Evolutionary conservation across 768 basidiomycete species (phyloP), one percentile per base, ranked within the genome.

Genomic region (Artomyces pyxidatus): DNA sequence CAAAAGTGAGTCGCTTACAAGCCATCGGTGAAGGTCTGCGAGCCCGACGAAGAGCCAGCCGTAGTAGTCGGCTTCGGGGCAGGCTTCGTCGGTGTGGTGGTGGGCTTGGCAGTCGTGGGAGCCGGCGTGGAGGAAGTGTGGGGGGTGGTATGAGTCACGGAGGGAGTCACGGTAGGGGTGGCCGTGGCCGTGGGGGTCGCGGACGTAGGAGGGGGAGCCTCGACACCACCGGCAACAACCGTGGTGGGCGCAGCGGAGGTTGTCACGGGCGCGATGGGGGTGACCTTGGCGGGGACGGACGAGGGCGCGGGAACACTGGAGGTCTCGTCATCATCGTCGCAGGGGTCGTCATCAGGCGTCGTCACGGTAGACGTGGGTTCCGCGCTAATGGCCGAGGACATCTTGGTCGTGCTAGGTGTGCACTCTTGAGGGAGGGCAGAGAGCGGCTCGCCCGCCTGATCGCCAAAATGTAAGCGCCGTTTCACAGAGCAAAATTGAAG

Each of bases 361-460:
- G 25, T 12, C 23, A 44, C 29, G 16, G 50, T 53, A 10, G 53
- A 26, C 23, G 45, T 37, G 22, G 42, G 51, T 23, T 40, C 48
- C 29, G 49, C 47, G 7, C 47, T 37, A 4, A 52, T 38, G 16
- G 57, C 42, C 26, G 58, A 47, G 19, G 50, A 47, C 9, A 58
- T 47, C 3, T 56, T 37, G 14, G 59, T 53, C n/a, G 22, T 71
- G 58, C 69, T 61, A 14, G 78, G 76, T 56, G 61, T 70, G 63
- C 85, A 88, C 59, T 78, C 65, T 16, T 76, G 54, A 25, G 75
- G 72, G 50, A 76, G 77, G 53, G 65, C 63, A 3, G 60, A 63
- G 30, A 81, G 72, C 45, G 65, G 75, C 67, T 83, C 71, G 43
- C 59, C 74, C 10, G 71, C 71, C 80, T 82, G 41, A 45, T 14